Percentiles rank a stretch among this genome's conserved stretches.
phyloP scores from a whole-genome alignment of 495 filamentous ascomycete genomes.

The Symbiotaphrina buchneri region DNA sequence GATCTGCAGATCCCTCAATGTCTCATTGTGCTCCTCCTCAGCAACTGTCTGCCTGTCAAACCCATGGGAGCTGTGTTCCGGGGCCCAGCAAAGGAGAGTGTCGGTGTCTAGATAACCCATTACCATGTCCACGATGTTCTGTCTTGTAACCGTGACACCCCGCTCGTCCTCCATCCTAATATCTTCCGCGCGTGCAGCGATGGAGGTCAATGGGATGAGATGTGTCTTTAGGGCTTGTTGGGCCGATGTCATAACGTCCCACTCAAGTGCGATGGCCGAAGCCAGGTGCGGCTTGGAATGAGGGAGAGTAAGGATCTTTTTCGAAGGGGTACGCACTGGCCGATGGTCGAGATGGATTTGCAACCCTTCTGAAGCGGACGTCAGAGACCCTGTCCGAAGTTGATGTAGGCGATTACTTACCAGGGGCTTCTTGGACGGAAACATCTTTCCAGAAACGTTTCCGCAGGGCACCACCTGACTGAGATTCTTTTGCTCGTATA shows the following conservation, averaged over 20 bases:
- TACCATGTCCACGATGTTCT: conserved; percentile 36
- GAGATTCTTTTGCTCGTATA: conserved; percentile 15
- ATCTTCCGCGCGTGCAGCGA: conserved; percentile 59
- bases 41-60: no score
- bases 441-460: conserved; percentile 78
- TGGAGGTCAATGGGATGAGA: conserved; percentile 74
- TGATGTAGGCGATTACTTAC: conserved; percentile 10
- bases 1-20: conserved; percentile 51
- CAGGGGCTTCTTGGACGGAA: conserved; percentile 31
- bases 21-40: conserved; percentile 14
- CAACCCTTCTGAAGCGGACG: conserved; percentile 24
- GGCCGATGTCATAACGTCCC: conserved; percentile 61
- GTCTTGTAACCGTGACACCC: conserved; percentile 20
- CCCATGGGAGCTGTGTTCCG: no score
- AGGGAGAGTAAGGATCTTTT: conserved; percentile 50
- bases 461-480: conserved; percentile 24
- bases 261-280: conserved; percentile 71
- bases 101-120: conserved; percentile 84
- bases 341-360: conserved; percentile 62
- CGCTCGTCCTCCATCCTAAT: conserved; percentile 43
- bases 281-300: conserved; percentile 59
- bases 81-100: conserved; percentile 82
- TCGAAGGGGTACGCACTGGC: conserved; percentile 52
- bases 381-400: neutral
- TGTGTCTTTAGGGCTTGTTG: conserved; percentile 59